Percentiles rank a stretch among this genome's conserved stretches.
phyloP scores from a whole-genome alignment of 106 monocot species.

The Allium cepa region DNA sequence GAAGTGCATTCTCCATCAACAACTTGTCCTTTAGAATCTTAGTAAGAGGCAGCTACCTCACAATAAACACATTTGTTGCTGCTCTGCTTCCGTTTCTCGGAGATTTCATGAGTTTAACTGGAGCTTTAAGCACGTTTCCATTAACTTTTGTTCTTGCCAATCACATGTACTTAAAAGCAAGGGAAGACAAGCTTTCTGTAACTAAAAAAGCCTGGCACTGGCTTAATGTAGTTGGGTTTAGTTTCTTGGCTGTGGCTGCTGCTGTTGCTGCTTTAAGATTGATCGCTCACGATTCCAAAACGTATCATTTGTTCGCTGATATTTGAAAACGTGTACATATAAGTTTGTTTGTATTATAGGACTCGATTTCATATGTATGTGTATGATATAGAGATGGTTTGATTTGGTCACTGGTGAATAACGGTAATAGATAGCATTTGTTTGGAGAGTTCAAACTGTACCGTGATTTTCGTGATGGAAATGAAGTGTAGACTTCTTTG shows the following conservation, averaged over 20 bases:
- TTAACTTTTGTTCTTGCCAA: constrained; percentile 93
- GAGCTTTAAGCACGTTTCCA: constrained; percentile 79
- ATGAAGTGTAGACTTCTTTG: no score
- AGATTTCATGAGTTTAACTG: constrained; percentile 92
- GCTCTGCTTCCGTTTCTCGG: constrained; percentile 84
- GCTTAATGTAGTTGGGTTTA: constrained; percentile 71
- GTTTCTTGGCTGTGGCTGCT: constrained; percentile 44
- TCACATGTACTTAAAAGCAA: constrained; percentile 78
- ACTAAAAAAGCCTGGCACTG: constrained; percentile 67
- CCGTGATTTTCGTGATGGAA: no score
- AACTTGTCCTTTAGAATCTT: constrained; percentile 61
- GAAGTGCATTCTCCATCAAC: constrained; percentile 40
- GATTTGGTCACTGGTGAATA: no score
- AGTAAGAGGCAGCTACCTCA: constrained; percentile 77
- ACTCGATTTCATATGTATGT: no score
- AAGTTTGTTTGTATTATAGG: no score
- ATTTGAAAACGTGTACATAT: constrained; percentile 10
- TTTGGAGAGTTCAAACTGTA: neutral
- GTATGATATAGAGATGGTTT: no score
- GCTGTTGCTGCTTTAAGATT: constrained; percentile 59
- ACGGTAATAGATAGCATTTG: no score
- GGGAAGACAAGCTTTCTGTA: constrained; percentile 44
- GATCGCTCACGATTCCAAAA: constrained; percentile 58
- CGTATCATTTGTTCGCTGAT: constrained; percentile 81
- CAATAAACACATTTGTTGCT: constrained; percentile 68